Evolutionary conservation across 2,329 filamentous ascomycete species (phyloP).

Genomic region (Epichloe gansuensis): DNA sequence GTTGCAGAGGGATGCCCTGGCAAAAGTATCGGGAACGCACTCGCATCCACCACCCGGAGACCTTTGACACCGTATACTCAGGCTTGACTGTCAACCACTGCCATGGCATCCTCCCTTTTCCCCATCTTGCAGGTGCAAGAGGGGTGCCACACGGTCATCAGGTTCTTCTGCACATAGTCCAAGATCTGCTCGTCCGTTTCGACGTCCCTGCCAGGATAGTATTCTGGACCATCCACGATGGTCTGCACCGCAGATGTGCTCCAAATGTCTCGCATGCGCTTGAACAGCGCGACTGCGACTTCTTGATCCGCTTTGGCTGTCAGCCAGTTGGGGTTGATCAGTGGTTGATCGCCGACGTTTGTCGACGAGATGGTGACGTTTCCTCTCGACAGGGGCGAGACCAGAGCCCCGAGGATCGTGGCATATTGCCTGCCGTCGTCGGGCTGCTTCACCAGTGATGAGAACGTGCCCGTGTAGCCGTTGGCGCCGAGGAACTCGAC

Average conservation of each 20-base stretch:
- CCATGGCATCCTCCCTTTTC: conserved; percentile 32
- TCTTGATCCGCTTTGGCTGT: conserved; percentile 27
- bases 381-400: conserved; percentile 23
- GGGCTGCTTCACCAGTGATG: background rate
- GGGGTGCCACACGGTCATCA: conserved; percentile 15
- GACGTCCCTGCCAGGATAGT: conserved; percentile 23
- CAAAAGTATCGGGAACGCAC: conserved; percentile 26
- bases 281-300: conserved; percentile 28
- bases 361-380: conserved; percentile 25
- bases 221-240: conserved; percentile 22
- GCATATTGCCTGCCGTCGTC: too few relatives aligned
- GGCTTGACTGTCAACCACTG: conserved; percentile 36
- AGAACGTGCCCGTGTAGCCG: background rate
- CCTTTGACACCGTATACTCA: too few relatives aligned
- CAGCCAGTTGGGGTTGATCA: conserved; percentile 34
- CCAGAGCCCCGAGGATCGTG: too few relatives aligned
- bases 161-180: conserved; percentile 14
- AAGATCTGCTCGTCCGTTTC: conserved; percentile 30
- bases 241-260: conserved; percentile 14
- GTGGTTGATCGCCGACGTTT: conserved; percentile 21
- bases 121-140: conserved; percentile 22
- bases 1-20: conserved; percentile 12
- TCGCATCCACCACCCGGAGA: conserved; percentile 20
- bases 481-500: conserved; percentile 14
- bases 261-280: conserved; percentile 25